These are phyloP conservation scores for Zasmidium cellare DNA, from an alignment of 2,329 filamentous ascomycete species.

Conservation along the genomic window DNA sequence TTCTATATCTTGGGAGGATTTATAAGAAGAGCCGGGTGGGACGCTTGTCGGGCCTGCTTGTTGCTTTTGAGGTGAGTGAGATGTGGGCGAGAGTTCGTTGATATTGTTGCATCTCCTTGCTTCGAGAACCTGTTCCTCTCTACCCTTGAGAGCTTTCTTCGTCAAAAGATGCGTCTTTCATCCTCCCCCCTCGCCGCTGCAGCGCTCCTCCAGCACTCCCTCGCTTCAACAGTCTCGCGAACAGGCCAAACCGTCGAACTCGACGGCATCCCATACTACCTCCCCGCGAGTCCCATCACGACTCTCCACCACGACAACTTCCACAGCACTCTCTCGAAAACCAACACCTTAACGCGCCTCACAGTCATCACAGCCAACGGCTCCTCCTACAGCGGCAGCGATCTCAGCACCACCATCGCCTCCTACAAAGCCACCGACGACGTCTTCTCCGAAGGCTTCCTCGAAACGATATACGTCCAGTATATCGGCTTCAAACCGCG, in stretches of 20 bases:
- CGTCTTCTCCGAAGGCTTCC: constrained; percentile 43
- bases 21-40: too few species aligned
- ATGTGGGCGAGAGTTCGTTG: too few species aligned
- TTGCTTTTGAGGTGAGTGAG: too few species aligned
- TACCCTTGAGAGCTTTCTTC: too few species aligned
- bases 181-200: not conserved
- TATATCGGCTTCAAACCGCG: constrained; percentile 16
- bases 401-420: constrained; percentile 28
- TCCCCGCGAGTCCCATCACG: constrained; percentile 39
- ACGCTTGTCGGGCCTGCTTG: too few species aligned
- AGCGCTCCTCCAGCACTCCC: not conserved
- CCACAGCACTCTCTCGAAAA: constrained; percentile 6
- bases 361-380: constrained; percentile 38
- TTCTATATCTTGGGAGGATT: too few species aligned
- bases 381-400: constrained; percentile 21
- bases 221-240: not conserved
- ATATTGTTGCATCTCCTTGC: too few species aligned
- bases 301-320: constrained; percentile 28
- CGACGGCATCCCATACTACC: constrained; percentile 41
- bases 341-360: constrained; percentile 37
- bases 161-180: not conserved
- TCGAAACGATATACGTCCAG: constrained; percentile 34
- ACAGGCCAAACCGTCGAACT: constrained; percentile 44
- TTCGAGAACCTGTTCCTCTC: too few species aligned
- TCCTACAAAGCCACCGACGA: constrained; percentile 39